These are phyloP conservation scores for Atkinsonella hypoxylon DNA, from an alignment of 2,329 filamentous ascomycete species.

Conservation along the genomic window DNA sequence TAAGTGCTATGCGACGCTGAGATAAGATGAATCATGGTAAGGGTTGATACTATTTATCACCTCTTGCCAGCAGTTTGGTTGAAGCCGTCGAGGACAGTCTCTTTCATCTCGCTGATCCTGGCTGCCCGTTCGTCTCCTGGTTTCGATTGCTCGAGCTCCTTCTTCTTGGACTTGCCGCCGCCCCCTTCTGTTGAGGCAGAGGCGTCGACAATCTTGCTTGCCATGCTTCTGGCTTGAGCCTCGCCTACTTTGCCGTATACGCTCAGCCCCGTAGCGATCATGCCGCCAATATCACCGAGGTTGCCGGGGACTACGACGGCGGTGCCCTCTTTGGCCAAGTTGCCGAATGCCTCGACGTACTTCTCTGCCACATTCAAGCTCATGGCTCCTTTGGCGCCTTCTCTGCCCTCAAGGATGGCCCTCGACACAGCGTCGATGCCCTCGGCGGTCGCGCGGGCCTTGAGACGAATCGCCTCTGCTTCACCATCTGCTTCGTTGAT, in stretches of 20 bases:
- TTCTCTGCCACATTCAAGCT: slow-evolving; percentile 89
- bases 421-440: slow-evolving; percentile 80
- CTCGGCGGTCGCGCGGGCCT: slow-evolving; percentile 71
- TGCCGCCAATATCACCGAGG: slow-evolving; percentile 86
- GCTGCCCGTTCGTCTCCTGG: slow-evolving; percentile 9
- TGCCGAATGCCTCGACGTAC: slow-evolving; percentile 90
- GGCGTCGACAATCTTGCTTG: slow-evolving; percentile 33
- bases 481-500: slow-evolving; percentile 92
- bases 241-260: slow-evolving; percentile 91
- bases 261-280: slow-evolving; percentile 93
- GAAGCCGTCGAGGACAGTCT: slow-evolving; percentile 29
- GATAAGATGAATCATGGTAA: not conserved
- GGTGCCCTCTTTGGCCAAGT: slow-evolving; percentile 89
- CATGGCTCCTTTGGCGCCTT: slow-evolving; percentile 70
- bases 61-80: slow-evolving; percentile 22
- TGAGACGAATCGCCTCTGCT: slow-evolving; percentile 81
- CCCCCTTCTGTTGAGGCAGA: slow-evolving; percentile 10
- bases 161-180: slow-evolving; percentile 8
- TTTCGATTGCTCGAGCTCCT: slow-evolving; percentile 10
- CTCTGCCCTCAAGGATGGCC: slow-evolving; percentile 60
- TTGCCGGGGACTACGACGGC: slow-evolving; percentile 93
- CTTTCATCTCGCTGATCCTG: slow-evolving; percentile 20
- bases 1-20: not conserved
- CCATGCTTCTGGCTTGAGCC: slow-evolving; percentile 58
- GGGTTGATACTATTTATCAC: slow-evolving; percentile 9